Base-by-base conservation (phyloP, 306 rosid genomes). In the apple (Malus domestica) region DNA sequence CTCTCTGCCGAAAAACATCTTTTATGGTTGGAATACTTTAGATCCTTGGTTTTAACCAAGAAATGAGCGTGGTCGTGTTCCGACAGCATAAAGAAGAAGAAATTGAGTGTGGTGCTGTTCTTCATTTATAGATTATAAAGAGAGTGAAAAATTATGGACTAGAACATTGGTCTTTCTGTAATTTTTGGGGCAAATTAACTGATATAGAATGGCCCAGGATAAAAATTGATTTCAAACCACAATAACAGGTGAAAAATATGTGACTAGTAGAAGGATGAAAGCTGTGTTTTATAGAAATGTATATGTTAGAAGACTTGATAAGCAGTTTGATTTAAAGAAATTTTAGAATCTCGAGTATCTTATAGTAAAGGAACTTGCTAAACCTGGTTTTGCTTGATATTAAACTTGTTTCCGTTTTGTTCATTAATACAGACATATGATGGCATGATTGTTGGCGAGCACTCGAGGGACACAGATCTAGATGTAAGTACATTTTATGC, bases 361-460 rank as follows among this genome's bases (percentile, higher is more conserved):
- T 71, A 29, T 71, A 51, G 18, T 4, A 38, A 66, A 66, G 20
- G 46, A 42, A 20, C 54, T 8, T 2, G 40, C 3, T 60, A 73
- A 10, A 25, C 45, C 3, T 59, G 27, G 25, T 73, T 73, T 73
- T 52, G 8, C 55, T 42, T 63, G 58, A 14, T 59, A 54, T 16
- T n/a, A 35, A 60, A 18, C 32, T 6, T 71, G 73, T 38, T 81
- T 63, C 38, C 33, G 40, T 32, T 49, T 76, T 80, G 32, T 46
- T 84, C 49, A 27, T 85, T 82, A 45, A n/a, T 68, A 74, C 92
- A 95, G 99, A 4, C 97, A 12, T 95, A 95, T 80, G 99, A 95
- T 83, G 99, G 99, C 67, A 95, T 95, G 97, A 95, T 95, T 68
- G 84, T 95, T 79, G 99, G 99, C 67, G 97, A 95, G 69, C 96